phyloP scores from a whole-genome alignment of 2,329 filamentous ascomycete species.

The Talaromyces funiculosus region DNA sequence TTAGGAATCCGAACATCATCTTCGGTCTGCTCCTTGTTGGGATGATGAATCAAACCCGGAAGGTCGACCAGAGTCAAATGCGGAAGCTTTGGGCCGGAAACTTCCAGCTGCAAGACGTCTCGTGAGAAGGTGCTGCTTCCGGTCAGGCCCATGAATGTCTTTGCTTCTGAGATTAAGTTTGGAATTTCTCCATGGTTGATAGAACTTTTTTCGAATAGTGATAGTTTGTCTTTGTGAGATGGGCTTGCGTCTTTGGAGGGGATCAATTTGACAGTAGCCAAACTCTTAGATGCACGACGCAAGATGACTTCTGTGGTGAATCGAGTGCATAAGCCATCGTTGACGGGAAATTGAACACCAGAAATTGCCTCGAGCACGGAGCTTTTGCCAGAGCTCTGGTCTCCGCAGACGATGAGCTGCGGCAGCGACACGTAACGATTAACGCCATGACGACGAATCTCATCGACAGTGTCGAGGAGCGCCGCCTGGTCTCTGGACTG shows the following conservation, averaged over 20 bases:
- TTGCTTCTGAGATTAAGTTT: constrained; percentile 22
- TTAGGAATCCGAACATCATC: constrained; percentile 8
- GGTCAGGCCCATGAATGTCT: constrained; percentile 41
- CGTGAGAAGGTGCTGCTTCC: constrained; percentile 26
- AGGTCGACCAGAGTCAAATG: constrained; percentile 15
- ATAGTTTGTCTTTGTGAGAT: constrained; percentile 18
- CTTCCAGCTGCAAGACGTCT: constrained; percentile 12
- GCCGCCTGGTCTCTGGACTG: constrained; percentile 13
- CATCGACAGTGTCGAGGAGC: constrained; percentile 36
- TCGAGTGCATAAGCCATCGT: constrained; percentile 56
- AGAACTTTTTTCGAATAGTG: constrained; percentile 17
- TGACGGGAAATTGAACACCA: constrained; percentile 55
- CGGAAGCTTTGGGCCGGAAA: constrained; percentile 8
- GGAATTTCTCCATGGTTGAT: constrained; percentile 22
- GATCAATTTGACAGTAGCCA: constrained; percentile 22
- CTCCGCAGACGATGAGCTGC: constrained; percentile 55
- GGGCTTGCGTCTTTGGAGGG: constrained; percentile 18
- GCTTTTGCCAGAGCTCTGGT: constrained; percentile 59
- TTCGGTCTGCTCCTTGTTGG: constrained; percentile 17
- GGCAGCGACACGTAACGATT: constrained; percentile 46
- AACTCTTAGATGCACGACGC: constrained; percentile 27
- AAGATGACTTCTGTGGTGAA: constrained; percentile 57
- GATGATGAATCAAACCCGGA: constrained; percentile 14
- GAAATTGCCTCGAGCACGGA: constrained; percentile 61
- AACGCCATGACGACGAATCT: constrained; percentile 46